Base-by-base conservation (phyloP, 225 moss, liverwort and hornwort species). In the Physcomitrellopsis africana region DNA sequence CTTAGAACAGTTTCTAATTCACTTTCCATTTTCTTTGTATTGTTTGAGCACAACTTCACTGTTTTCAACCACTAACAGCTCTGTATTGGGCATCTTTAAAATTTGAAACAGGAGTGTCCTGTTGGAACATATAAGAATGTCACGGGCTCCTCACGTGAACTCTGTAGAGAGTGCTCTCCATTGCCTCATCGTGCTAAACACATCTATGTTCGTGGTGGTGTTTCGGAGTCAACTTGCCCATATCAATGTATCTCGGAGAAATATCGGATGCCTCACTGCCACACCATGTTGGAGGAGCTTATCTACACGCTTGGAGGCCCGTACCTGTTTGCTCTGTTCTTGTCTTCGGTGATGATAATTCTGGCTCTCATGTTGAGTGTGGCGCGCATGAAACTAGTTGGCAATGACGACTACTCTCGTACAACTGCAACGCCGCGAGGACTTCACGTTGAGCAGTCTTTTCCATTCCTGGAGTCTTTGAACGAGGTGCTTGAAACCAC, bases 401-500 rank as follows among this genome's bases (percentile, higher is more conserved):
- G 93, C 72, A 90, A 84, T 73, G 96, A 96, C 19, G 96, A 96
- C 66, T 96, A 85, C 56, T 86, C 96, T 68, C 90, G 90, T 32
- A 86, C 96, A 59, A 51, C 78, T 47, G 82, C 82, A 18, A 57
- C 77, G 6, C 89, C 86, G 60, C 85, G 85, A 65, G 90, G 89
- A 54, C 89, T 90, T 29, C 92, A 90, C 29, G 90, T 92, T 59
- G 92, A 96, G 51, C 93, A 96, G 49, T 93, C 96, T 20, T 81
- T 92, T 23, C 96, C 93, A n/a, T 96, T 88, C 74, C 63, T 96
- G 89, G 96, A 96, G 74, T 96, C 96, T 44, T 76, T 96, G 57
- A 96, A 96, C 76, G 93, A 96, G 93, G 96, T 96, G 70, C 76
- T 96, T 66, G 96, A 96, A 82, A 96, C 91, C 43, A 91, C 89